phyloP scores from a whole-genome alignment of 108 stramenopile genomes.

The Stephanodiscus minutulus region DNA sequence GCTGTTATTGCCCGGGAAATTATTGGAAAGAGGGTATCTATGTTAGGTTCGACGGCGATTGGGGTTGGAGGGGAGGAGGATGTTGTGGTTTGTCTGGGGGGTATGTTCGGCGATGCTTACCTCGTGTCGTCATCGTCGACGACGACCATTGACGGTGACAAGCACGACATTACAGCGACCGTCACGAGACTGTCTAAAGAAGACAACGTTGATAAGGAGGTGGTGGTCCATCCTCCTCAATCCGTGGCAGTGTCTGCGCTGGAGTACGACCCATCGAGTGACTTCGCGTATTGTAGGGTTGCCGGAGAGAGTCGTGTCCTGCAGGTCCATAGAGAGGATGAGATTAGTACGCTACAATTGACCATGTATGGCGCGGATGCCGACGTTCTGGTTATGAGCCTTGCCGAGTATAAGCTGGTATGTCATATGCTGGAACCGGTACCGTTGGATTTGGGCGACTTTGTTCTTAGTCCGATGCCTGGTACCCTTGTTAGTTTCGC shows the following conservation, averaged over 20 bases:
- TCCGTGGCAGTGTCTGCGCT: slow-evolving; percentile 29
- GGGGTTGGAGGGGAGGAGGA: slow-evolving; percentile 22
- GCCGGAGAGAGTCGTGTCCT: slow-evolving; percentile 56
- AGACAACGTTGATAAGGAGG: slow-evolving; percentile 12
- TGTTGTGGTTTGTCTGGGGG: slow-evolving; percentile 71
- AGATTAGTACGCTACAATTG: slow-evolving; percentile 41
- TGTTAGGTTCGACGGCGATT: slow-evolving; percentile 24
- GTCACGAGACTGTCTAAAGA: slow-evolving; percentile 26
- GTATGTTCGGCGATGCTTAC: slow-evolving; percentile 73
- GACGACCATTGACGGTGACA: slow-evolving; percentile 14
- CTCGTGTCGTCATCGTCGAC: slow-evolving; percentile 32
- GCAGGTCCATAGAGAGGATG: slow-evolving; percentile 61
- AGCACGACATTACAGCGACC: slow-evolving; percentile 9
- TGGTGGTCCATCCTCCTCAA: slow-evolving; percentile 16
- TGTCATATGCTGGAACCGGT: slow-evolving; percentile 78
- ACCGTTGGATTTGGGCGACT: slow-evolving; percentile 68
- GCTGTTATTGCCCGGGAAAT: slow-evolving; percentile 65
- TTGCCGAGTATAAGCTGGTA: slow-evolving; percentile 76
- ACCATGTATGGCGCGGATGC: slow-evolving; percentile 72
- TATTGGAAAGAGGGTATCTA: slow-evolving; percentile 32
- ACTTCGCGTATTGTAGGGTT: slow-evolving; percentile 53
- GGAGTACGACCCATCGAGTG: slow-evolving; percentile 48
- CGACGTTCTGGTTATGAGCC: slow-evolving; percentile 71
- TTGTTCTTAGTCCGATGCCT: slow-evolving; percentile 95
- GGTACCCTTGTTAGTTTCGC: slow-evolving; percentile 83